Evolutionary conservation across 1,139 yeast genomes (phyloP), one percentile per base, ranked within the genome.

Genomic region (Eremothecium coryli): DNA sequence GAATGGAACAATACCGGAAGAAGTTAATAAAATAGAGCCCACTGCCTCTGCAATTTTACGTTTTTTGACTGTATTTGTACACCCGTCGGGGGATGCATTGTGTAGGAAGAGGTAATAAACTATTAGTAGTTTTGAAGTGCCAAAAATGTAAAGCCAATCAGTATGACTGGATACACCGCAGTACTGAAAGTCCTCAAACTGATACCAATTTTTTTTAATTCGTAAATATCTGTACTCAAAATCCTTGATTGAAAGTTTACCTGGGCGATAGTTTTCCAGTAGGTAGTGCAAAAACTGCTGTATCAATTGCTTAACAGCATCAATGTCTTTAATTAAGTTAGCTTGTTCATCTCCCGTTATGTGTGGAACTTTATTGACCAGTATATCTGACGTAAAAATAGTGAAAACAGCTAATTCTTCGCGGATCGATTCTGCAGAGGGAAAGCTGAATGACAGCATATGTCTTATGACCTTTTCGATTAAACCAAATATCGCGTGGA

Each of bases 391-490:
- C 1, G 48, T 35, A 26, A 47, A 41, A 10, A 48, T 24, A 29
- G 51, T 35, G 24, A 54, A 44, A 20, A 42, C 37, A 2, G 42
- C 31, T n/a, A 51, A 16, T 31, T 52, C 56, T 11, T 38, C 26
- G 13, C 41, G 45, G 3, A 46, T 28, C 3, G 35, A 35, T 5
- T 43, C 47, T 24, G 42, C 48, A 4, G 13, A 10, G 18, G 38
- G 45, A 7, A 46, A 32, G 5, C 35, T 36, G 4, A 52, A 33
- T 11, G 27, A 29, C 7, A 47, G 23, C n/a, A 41, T 22, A 26
- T 45, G 47, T 13, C 31, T 38, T 48, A 50, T 44, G 0, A 48
- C 32, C 13, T 38, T 39, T n/a, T 38, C 35, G 10, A 48, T 35
- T 8, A 54, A 22, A 9, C 31, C 18, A 25, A 47, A 23, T 11